These are phyloP conservation scores for Sugiyamaella pinicola DNA, from an alignment of 1,139 yeast species.

Conservation along the genomic window DNA sequence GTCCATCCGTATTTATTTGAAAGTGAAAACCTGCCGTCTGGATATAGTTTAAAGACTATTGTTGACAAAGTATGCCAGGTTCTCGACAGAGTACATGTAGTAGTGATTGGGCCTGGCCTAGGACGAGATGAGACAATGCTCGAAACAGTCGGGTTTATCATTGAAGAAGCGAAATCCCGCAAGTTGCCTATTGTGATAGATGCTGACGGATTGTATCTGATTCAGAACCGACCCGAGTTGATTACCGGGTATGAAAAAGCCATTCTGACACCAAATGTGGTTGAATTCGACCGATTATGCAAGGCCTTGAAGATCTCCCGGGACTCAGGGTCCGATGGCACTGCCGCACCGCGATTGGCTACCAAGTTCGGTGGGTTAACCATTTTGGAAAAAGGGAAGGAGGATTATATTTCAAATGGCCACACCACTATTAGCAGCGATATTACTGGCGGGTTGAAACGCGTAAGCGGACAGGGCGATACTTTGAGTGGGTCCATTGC, in stretches of 20 bases:
- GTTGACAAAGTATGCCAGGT: conserved; percentile 58
- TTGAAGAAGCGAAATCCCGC: conserved; percentile 56
- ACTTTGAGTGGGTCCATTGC: conserved; percentile 73
- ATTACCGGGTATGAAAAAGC: conserved; percentile 57
- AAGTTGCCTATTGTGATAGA: conserved; percentile 74
- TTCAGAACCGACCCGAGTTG: conserved; percentile 58
- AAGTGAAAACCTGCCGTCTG: conserved; percentile 13
- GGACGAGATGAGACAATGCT: conserved; percentile 80
- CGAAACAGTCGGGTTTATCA: conserved; percentile 57
- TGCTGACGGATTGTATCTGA: conserved; percentile 79
- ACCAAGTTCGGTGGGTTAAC: conserved; percentile 60
- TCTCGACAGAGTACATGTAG: conserved; percentile 70
- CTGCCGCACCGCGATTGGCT: conserved; percentile 47
- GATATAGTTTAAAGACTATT: conserved; percentile 35
- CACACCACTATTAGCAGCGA: conserved; percentile 32
- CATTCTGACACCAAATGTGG: conserved; percentile 84
- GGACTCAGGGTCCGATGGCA: conserved; percentile 27
- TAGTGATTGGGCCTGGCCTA: conserved; percentile 91
- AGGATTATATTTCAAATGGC: conserved; percentile 64
- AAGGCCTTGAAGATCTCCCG: conserved; percentile 28
- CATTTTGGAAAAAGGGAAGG: conserved; percentile 69
- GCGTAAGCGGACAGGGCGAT: conserved; percentile 92
- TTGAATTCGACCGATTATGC: conserved; percentile 70
- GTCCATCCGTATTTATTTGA: conserved; percentile 80
- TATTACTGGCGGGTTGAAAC: conserved; percentile 62